These are phyloP conservation scores for Rhizopus delemar DNA, from an alignment of 371 early-diverging fungal genomes.

Conservation along the genomic window DNA sequence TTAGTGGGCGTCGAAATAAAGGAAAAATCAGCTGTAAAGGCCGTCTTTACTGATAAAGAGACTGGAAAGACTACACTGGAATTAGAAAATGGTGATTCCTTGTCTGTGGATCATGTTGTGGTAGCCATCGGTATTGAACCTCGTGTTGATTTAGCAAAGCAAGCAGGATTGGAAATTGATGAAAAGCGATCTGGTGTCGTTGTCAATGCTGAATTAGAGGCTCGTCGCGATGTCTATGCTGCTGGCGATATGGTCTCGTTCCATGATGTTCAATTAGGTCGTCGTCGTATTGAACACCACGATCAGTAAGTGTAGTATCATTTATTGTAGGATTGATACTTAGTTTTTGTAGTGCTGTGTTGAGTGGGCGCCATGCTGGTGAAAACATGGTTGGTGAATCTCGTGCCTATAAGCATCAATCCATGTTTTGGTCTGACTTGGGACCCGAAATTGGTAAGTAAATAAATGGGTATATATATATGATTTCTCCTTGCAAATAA, in stretches of 20 bases:
- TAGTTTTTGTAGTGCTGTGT: constrained; percentile 50
- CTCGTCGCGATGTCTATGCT: constrained; percentile 69
- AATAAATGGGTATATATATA: too few species aligned
- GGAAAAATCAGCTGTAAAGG: constrained; percentile 47
- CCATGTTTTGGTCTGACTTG: constrained; percentile 81
- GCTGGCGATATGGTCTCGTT: constrained; percentile 78
- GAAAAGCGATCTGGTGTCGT: constrained; percentile 67
- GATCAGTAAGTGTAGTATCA: constrained; percentile 47
- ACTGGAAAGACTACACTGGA: constrained; percentile 54
- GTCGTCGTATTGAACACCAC: constrained; percentile 78
- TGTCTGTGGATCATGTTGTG: constrained; percentile 69
- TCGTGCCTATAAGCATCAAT: constrained; percentile 72
- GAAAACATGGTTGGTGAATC: constrained; percentile 68
- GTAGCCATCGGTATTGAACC: constrained; percentile 76
- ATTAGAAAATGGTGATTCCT: constrained; percentile 45
- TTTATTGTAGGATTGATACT: not conserved
- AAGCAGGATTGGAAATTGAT: constrained; percentile 75
- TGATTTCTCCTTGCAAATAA: not conserved
- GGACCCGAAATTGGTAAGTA: constrained; percentile 62
- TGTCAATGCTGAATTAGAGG: constrained; percentile 78
- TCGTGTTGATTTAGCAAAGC: constrained; percentile 64
- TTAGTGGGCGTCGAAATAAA: constrained; percentile 67
- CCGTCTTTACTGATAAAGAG: constrained; percentile 37
- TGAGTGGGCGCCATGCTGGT: constrained; percentile 72
- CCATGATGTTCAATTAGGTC: constrained; percentile 75